Evolutionary conservation across 2,329 filamentous ascomycete species (phyloP), one percentile per base, ranked within the genome.

Genomic region (Fusarium irregulare): DNA sequence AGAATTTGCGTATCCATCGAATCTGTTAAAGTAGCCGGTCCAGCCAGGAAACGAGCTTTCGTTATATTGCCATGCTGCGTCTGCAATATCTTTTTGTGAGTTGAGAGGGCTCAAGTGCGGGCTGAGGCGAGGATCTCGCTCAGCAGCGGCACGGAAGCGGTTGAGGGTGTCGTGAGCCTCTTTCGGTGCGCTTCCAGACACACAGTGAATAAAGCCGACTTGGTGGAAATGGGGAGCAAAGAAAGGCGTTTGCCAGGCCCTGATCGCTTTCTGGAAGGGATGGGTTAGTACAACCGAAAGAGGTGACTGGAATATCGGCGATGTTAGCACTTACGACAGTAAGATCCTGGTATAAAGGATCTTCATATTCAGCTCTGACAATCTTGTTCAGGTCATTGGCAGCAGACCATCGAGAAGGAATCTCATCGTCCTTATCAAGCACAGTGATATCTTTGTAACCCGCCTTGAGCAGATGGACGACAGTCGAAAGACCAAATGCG

Each of bases 321-420:
- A 27, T 8, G 25, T 10, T 9, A 18, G 8, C 0, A 20, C 80
- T 62, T 76, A 86, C 85, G 56, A 88, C 77, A 3, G 86, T 83
- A 45, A 88, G 73, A 4, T 87, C 80, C 1, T 86, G 85, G 62
- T 89, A 89, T 58, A 87, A 87, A 0, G 81, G 79, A 61, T 88
- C 86, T 64, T 87, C 85, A 61, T 89, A 89, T 67, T 89, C 86
- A 7, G 84, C 86, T 4, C 87, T 82, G 37, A 89, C 80, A 58
- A 89, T 89, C 76, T 90, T 90, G 75, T 89, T 90, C 27, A 89
- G 73, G 66, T 90, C 87, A 62, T 88, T 87, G 21, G 83, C 87
- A 0, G 87, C 88, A 0, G 88, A 88, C 71, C 78, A 79, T 2
- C 62, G 61, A 6, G 85, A 84, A 1, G 86, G 86, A 1, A 77